These are phyloP conservation scores for Emiliania huxleyi DNA, from an alignment of 78 protist genomes.

Conservation along the genomic window DNA sequence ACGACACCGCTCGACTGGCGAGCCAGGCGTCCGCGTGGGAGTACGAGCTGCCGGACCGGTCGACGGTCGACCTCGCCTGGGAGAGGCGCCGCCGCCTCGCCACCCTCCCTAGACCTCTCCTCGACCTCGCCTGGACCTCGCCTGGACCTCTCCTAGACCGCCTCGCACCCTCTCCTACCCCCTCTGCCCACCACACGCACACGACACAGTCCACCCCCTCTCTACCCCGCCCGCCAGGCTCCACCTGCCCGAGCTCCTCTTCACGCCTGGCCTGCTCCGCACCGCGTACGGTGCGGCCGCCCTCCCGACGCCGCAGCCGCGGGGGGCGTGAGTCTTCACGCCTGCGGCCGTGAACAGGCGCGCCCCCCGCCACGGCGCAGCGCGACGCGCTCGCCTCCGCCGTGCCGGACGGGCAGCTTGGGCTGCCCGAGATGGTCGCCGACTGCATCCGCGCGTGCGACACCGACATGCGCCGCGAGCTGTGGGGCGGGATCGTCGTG, in stretches of 20 bases:
- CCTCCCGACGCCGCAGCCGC: neutral
- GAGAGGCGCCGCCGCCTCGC: too few relatives aligned
- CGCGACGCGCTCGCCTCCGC: neutral
- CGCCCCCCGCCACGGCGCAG: neutral
- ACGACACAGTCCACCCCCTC: too few relatives aligned
- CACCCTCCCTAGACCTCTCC: too few relatives aligned
- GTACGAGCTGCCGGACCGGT: constrained; percentile 29
- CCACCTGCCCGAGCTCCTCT: constrained; percentile 59
- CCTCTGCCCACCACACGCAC: too few relatives aligned
- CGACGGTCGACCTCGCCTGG: neutral
- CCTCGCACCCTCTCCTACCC: too few relatives aligned
- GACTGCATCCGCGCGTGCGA: constrained; percentile 46
- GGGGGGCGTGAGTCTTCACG: too few relatives aligned
- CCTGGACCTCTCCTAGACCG: too few relatives aligned
- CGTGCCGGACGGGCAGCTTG: neutral
- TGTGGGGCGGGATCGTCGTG: constrained; percentile 58
- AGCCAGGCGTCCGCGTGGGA: neutral
- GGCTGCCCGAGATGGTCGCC: constrained; percentile 28
- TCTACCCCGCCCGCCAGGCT: too few relatives aligned
- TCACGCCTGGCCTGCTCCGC: constrained; percentile 39
- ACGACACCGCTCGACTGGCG: too few relatives aligned
- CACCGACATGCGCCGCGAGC: constrained; percentile 47
- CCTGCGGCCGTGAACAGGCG: too few relatives aligned
- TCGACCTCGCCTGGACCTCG: too few relatives aligned
- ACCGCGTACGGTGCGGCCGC: neutral